Base-by-base conservation (phyloP, 352 stramenopile species). In the Pythium phragmitis region DNA sequence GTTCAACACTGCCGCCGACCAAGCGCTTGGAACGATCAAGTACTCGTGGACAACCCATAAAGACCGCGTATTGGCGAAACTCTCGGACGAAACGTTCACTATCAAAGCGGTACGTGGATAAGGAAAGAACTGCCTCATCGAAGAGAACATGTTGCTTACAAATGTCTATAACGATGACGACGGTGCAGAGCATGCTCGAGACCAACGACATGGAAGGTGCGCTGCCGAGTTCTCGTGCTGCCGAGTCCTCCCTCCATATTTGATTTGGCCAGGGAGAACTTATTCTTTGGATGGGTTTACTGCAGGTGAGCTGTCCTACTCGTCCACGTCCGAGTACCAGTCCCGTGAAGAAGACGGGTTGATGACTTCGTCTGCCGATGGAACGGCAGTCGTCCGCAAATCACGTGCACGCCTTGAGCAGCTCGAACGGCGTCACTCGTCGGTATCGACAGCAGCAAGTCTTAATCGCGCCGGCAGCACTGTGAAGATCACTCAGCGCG, bases 401-500 rank as follows among this genome's bases (percentile, higher is more conserved):
- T 83, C 83, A 0, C 82, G 85, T n/a, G 81, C 83, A 43, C 74
- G 83, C 26, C 67, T 94, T 17, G 76, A 86, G 46, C 75, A 89
- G 47, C 68, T 91, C 5, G 85, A 92, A 49, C 77, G 74, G 16
- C 39, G 66, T 17, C 59, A 58, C 11, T 67, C 46, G 13, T 67
- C 58, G 3, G 60, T 56, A 13, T 53, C 49, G 1, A 39, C 45
- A n/a, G 51, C 23, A 1, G 57, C 57, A 21, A 63, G 16, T 19
- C 8, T 26, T n/a, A 46, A 30, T 50, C 52, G 46, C 28, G 56
- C 67, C 11, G 34, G 34, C 14, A 73, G 50, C 7, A 64, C 62
- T 3, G 74, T 93, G 42, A 81, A 96, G 56, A 79, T 97, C 26
- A 88, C 83, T 1, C 86, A 96, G 43, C 86, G 67, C 36, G 88